These are phyloP conservation scores for Echium plantagineum DNA, from an alignment of 257 asterid species.

Conservation along the genomic window DNA sequence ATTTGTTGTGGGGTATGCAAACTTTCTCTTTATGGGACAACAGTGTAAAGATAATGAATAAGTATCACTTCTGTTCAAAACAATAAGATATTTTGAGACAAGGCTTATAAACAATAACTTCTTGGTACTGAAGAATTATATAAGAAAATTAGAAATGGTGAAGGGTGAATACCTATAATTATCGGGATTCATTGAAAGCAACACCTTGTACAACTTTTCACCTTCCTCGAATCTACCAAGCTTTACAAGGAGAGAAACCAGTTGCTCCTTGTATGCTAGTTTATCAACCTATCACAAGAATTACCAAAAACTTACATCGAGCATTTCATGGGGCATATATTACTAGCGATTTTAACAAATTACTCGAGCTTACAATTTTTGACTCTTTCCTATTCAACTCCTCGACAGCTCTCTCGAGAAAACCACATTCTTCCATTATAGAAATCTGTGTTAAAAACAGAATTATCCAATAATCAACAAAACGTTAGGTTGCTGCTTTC, in stretches of 20 bases:
- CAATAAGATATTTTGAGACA: too few species aligned
- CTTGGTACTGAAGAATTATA: too few species aligned
- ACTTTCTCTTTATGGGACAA: too few species aligned
- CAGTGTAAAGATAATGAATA: too few species aligned
- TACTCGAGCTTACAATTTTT: constrained; percentile 60
- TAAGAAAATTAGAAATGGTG: background rate
- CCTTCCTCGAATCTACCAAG: constrained; percentile 72
- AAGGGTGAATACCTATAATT: constrained; percentile 54
- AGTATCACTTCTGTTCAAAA: too few species aligned
- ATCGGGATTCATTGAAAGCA: constrained; percentile 89
- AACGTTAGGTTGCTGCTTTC: background rate
- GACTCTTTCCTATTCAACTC: constrained; percentile 77
- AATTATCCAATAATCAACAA: background rate
- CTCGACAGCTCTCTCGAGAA: constrained; percentile 74
- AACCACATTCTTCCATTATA: constrained; percentile 81
- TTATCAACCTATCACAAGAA: constrained; percentile 60
- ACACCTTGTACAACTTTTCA: constrained; percentile 55
- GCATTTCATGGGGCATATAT: background rate
- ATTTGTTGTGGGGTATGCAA: too few species aligned
- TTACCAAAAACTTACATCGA: constrained; percentile 10
- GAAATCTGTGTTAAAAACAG: constrained; percentile 45
- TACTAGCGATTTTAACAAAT: background rate
- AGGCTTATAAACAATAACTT: too few species aligned
- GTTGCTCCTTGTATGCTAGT: constrained; percentile 78
- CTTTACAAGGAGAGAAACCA: constrained; percentile 76